Base-by-base conservation (phyloP, 192 early-diverging fungal genomes). In the Gryganskiella cystojenkinii region DNA sequence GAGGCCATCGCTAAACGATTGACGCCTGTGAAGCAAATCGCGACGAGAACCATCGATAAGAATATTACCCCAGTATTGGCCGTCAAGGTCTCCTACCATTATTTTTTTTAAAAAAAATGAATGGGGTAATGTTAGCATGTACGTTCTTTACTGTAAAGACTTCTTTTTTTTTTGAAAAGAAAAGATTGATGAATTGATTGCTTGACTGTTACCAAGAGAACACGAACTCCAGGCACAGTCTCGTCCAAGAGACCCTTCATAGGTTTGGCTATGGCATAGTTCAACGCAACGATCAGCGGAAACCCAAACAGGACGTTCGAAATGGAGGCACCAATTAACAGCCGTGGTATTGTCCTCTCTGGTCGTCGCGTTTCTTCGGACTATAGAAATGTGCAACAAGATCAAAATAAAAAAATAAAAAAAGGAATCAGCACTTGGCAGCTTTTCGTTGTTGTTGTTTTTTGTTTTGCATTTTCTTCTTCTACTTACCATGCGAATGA, bases 201-300 rank as follows among this genome's bases (percentile, higher is more conserved):
- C 27, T 15, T 22, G 35, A n/a, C 27, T 19, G 54, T 37, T 64
- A 71, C 70, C 19, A 71, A 28, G 24, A 71, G 40, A 7, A 67
- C 45, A 0, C 52, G 40, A 34, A 67, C 64, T 11, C 44, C 58
- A 25, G 72, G 72, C 22, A 75, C 53, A 2, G 42, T 3, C 8
- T 75, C 72, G 19, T 67, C 64, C 43, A 75, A 25, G 25, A 75
- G 59, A 15, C 72, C 72, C n/a, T 67, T 75, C 51, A 75, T 75
- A 15, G 72, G 64, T 35, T 67, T 67, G 50, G 50, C 28, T n/a
- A 63, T 46, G 4, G 49, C 52, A 55, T 67, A 75, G 44, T 67
- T 67, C 33, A 75, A 59, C 3, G 43, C 64, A 25, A 75, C 30
- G 45, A 75, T 27, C 8, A 75, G 25, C 2, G 64, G 72, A 1